Evolutionary conservation across 108 stramenopile species (phyloP).

Genomic region (Cyclostephanos tholiformis): DNA sequence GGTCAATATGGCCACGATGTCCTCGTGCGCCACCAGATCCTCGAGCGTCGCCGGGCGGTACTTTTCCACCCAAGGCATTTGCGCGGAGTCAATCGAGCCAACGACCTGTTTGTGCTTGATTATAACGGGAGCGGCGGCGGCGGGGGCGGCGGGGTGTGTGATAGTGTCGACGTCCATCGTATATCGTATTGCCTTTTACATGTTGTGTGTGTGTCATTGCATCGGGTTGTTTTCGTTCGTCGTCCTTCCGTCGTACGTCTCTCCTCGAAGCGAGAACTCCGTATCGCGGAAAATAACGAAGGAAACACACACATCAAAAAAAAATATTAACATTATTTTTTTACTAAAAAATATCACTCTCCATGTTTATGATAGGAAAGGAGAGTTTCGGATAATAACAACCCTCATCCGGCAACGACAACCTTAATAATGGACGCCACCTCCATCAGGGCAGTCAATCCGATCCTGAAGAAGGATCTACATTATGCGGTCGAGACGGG

Average conservation of each 20-base stretch:
- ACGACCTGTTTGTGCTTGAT: constrained; percentile 14
- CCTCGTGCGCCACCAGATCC: constrained; percentile 94
- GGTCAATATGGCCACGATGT: constrained; percentile 82
- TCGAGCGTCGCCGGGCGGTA: constrained; percentile 89
- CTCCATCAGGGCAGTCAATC: not conserved
- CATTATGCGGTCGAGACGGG: not conserved
- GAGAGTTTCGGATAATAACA: no score
- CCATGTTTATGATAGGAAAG: no score
- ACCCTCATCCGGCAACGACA: no score
- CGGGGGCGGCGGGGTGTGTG: not conserved
- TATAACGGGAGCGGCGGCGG: not conserved
- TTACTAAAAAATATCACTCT: no score
- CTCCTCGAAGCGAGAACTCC: no score
- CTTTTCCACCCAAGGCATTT: constrained; percentile 96
- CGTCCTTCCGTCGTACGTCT: no score
- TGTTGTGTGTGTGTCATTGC: no score
- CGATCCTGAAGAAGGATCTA: not conserved
- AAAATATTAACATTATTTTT: no score
- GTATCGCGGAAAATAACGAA: no score
- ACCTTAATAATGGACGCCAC: not conserved
- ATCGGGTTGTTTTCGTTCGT: not conserved
- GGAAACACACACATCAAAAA: no score
- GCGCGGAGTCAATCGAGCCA: constrained; percentile 24
- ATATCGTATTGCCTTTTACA: not conserved
- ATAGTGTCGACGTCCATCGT: constrained; percentile 19